Base-by-base conservation (phyloP, 306 rosid species). In the Spatholobus suberectus region DNA sequence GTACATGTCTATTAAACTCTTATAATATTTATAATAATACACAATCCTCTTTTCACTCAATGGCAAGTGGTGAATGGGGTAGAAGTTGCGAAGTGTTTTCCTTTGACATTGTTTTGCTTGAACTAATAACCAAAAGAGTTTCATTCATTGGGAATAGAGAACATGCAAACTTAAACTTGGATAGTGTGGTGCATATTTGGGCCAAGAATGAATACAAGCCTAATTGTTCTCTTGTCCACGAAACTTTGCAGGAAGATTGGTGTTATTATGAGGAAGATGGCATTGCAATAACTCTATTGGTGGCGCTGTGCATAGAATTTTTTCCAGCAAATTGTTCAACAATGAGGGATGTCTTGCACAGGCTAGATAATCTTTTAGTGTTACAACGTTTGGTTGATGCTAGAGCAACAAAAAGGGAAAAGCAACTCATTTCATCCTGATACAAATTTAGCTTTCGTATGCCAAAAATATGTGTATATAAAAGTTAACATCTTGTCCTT, bases 201-300 rank as follows among this genome's bases (percentile, higher is more conserved):
- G 94, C 94, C 43, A 92, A 90, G 70, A 89, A 69, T 5, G 90
- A 86, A 71, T 90, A 86, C 81, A 88, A 40, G 32, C 93, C 93
- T 70, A 88, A 83, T 41, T 58, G 58, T 11, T n/a, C n/a, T 24
- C 92, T 92, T 26, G 97, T 85, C 55, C 89, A 89, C 17, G 74
- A 54, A 27, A 83, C 77, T 76, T 35, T 92, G 0, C 87, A 83
- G 24, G 81, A n/a, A n/a, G n/a, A n/a, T n/a, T n/a, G n/a, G n/a
- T n/a, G n/a, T n/a, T n/a, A n/a, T n/a, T n/a, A n/a, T n/a, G n/a
- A n/a, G n/a, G n/a, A 86, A 82, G 97, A 93, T 77, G 92, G 93
- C 15, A 5, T 63, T 21, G 41, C 84, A 44, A 58, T 91, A 14
- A 91, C 95, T 32, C 81, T 49, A 54, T 49, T 93, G 4, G 97